A percentile compares a stretch with the other conserved stretches of the same genome.
phyloP scores from a whole-genome alignment of 192 early-diverging fungal genomes.

The Entomortierella lignicola region DNA sequence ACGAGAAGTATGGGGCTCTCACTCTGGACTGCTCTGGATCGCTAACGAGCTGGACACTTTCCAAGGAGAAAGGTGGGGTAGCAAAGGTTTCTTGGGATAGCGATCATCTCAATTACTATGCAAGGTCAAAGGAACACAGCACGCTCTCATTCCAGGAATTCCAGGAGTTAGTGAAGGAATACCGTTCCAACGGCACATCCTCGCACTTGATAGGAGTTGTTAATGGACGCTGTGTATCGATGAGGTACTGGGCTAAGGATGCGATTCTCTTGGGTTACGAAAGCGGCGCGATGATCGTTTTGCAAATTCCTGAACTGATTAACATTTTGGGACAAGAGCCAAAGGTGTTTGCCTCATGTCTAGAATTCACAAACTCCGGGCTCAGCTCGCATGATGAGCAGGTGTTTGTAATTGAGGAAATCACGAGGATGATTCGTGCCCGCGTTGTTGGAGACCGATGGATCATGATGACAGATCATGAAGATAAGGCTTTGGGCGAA shows the following conservation, averaged over 20 bases:
- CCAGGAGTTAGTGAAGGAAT: slow-evolving; percentile 33
- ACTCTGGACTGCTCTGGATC: slow-evolving; percentile 55
- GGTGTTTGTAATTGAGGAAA: slow-evolving; percentile 57
- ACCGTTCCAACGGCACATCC: slow-evolving; percentile 39
- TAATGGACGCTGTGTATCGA: slow-evolving; percentile 58
- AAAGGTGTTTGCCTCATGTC: slow-evolving; percentile 56
- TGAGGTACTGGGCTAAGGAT: slow-evolving; percentile 67
- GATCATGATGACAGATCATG: slow-evolving; percentile 49
- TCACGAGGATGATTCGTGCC: slow-evolving; percentile 53
- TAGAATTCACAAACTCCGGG: slow-evolving; percentile 50
- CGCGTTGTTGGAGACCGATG: slow-evolving; percentile 50
- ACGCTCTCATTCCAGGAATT: slow-evolving; percentile 50
- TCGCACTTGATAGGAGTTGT: slow-evolving; percentile 44
- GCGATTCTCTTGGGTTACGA: slow-evolving; percentile 61
- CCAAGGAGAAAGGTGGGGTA: slow-evolving; percentile 30
- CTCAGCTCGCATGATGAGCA: slow-evolving; percentile 40
- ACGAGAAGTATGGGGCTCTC: slow-evolving; percentile 42
- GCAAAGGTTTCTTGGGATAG: slow-evolving; percentile 46
- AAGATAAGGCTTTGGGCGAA: slow-evolving; percentile 45
- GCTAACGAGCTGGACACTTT: slow-evolving; percentile 53
- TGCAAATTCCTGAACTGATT: slow-evolving; percentile 55
- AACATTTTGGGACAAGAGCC: slow-evolving; percentile 60
- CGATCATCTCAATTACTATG: slow-evolving; percentile 58
- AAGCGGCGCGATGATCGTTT: slow-evolving; percentile 63
- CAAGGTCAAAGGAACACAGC: slow-evolving; percentile 48